Conservation (phyloP, 768 basidiomycete genomes). For the Jaapia argillacea region DNA sequence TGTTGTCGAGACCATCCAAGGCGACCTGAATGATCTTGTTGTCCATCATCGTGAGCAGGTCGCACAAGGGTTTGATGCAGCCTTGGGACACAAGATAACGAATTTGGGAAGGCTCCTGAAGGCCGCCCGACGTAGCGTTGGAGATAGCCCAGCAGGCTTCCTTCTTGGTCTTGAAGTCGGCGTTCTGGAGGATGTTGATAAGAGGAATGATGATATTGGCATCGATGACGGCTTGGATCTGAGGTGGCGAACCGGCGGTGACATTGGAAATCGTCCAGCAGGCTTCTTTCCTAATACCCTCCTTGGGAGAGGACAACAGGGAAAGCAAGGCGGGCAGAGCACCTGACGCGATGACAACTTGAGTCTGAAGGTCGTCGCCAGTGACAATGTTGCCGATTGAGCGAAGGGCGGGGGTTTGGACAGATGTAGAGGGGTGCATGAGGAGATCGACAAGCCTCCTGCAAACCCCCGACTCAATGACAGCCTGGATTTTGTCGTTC, state of each 20-base stretch:
- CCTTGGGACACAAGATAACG: conserved; percentile 97
- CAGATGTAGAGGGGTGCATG: conserved; percentile 90
- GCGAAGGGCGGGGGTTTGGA: conserved; percentile 96
- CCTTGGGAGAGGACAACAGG: conserved; percentile 91
- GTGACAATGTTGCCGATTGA: conserved; percentile 99
- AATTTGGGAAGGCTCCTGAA: conserved; percentile 94
- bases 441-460: conserved; percentile 94
- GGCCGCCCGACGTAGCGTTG: conserved; percentile 95
- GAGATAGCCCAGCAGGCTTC: conserved; percentile 99
- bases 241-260: conserved; percentile 92
- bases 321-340: conserved; percentile 92
- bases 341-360: conserved; percentile 97
- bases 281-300: conserved; percentile 98
- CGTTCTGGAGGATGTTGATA: conserved; percentile 95
- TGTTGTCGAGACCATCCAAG: conserved; percentile 96
- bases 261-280: conserved; percentile 99
- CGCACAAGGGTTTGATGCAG: conserved; percentile 97
- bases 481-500: conserved; percentile 99
- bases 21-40: conserved; percentile 99
- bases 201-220: conserved; percentile 97
- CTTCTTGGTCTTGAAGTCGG: conserved; percentile 99
- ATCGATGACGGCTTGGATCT: conserved; percentile 96
- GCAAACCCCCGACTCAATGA: conserved; percentile 97
- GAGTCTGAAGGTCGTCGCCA: conserved; percentile 97
- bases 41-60: conserved; percentile 95